Evolutionary conservation across 306 rosid species (phyloP).

Genomic region (Purshia tridentata): DNA sequence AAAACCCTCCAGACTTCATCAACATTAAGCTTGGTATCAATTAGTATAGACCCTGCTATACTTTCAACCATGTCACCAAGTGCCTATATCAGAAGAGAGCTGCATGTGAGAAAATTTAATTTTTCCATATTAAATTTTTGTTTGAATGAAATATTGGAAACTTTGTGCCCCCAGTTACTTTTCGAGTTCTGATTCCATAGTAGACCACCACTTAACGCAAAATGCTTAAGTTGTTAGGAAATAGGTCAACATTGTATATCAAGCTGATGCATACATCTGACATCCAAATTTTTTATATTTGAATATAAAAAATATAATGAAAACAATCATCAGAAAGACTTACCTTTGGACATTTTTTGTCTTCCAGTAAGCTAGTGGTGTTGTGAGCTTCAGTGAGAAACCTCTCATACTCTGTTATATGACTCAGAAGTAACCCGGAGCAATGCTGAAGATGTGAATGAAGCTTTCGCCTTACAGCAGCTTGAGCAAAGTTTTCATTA

Average conservation of each 20-base stretch:
- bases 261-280: too few relatives aligned
- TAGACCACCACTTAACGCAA: too few relatives aligned
- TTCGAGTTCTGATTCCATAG: too few relatives aligned
- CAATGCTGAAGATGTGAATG: conserved; percentile 69
- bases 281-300: too few relatives aligned
- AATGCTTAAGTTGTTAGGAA: too few relatives aligned
- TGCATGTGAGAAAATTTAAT: background rate
- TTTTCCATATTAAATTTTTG: too few relatives aligned
- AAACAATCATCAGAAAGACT: background rate
- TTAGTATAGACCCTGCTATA: conserved; percentile 78
- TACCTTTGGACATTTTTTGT: conserved; percentile 70
- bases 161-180: too few relatives aligned
- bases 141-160: too few relatives aligned
- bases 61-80: conserved; percentile 95
- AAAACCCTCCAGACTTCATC: conserved; percentile 73
- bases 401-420: conserved; percentile 60
- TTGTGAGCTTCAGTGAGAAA: conserved; percentile 38
- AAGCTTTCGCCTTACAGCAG: conserved; percentile 61
- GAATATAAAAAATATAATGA: background rate
- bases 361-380: conserved; percentile 32
- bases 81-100: conserved; percentile 36
- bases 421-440: conserved; percentile 59
- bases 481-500: conserved; percentile 83
- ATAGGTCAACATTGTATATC: too few relatives aligned
- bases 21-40: conserved; percentile 73